Evolutionary conservation across 306 rosid genomes (phyloP).

Genomic region (Quercus suber): DNA sequence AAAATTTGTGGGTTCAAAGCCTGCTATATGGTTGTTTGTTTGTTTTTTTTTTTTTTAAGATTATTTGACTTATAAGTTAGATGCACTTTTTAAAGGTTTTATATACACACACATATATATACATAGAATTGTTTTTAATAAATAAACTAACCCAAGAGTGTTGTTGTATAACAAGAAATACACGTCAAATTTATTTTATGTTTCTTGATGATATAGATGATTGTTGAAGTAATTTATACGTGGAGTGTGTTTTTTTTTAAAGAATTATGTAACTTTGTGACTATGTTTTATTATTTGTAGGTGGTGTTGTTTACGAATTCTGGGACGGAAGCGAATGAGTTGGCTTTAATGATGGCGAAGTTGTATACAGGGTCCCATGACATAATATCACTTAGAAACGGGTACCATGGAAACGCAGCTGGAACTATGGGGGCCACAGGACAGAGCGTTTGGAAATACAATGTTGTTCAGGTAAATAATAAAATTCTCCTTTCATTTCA

Average conservation of each 20-base stretch:
- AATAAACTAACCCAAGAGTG: too few species aligned
- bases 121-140: background rate
- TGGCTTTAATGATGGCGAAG: constrained; percentile 77
- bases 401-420: constrained; percentile 87
- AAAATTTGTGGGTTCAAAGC: too few species aligned
- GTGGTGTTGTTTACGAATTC: constrained; percentile 94
- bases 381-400: constrained; percentile 79
- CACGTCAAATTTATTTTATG: background rate
- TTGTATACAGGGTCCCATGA: constrained; percentile 79
- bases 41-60: too few species aligned
- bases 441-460: constrained; percentile 82
- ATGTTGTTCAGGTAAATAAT: constrained; percentile 60
- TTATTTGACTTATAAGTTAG: too few species aligned
- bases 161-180: too few species aligned
- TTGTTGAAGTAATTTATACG: too few species aligned
- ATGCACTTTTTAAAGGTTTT: too few species aligned
- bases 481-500: too few species aligned
- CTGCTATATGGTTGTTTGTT: too few species aligned
- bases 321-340: constrained; percentile 96
- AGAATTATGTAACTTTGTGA: background rate
- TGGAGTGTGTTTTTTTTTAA: background rate
- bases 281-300: constrained; percentile 26
- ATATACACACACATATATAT: too few species aligned
- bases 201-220: background rate
- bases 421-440: constrained; percentile 97